A percentile compares a stretch with the other conserved stretches of the same genome.
These are phyloP conservation scores for Fusarium albosuccineum DNA, from an alignment of 2,329 filamentous ascomycete species.

Conservation along the genomic window DNA sequence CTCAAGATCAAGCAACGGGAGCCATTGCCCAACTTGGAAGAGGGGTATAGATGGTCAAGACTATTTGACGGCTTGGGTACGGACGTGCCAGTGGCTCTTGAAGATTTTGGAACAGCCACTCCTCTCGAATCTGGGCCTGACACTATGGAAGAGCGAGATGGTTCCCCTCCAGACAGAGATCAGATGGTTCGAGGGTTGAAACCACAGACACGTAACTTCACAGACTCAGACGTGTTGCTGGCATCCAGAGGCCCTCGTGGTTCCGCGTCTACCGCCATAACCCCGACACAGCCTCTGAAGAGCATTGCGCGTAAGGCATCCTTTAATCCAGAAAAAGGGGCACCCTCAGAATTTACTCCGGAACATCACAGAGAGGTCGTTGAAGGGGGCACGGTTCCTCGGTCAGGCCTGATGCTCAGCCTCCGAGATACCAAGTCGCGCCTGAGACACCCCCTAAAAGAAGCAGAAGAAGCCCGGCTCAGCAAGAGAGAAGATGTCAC, in stretches of 20 bases:
- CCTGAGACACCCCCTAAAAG: conserved; percentile 14
- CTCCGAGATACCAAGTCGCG: conserved; percentile 31
- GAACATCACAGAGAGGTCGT: conserved; percentile 14
- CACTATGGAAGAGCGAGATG: neutral
- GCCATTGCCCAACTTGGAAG: conserved; percentile 8
- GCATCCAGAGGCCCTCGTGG: conserved; percentile 22
- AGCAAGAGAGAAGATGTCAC: conserved; percentile 2
- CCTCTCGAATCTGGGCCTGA: neutral
- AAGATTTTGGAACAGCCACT: conserved; percentile 13
- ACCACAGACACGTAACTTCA: conserved; percentile 5
- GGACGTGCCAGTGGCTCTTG: conserved; percentile 14
- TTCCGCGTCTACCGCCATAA: conserved; percentile 34
- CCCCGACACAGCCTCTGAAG: conserved; percentile 34
- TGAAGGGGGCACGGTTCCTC: conserved; percentile 8
- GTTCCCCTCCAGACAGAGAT: conserved; percentile 9
- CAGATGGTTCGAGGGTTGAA: conserved; percentile 11
- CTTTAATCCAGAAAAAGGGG: conserved; percentile 29
- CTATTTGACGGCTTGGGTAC: conserved; percentile 21
- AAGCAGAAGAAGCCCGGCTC: conserved; percentile 1
- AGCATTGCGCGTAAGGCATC: conserved; percentile 25
- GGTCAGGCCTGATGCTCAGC: conserved; percentile 30
- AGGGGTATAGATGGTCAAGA: conserved; percentile 31
- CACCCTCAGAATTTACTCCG: conserved; percentile 42
- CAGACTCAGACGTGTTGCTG: conserved; percentile 5
- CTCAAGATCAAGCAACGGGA: conserved; percentile 37